Conservation (phyloP, 352 stramenopile genomes). For the Phytophthora sojae region DNA sequence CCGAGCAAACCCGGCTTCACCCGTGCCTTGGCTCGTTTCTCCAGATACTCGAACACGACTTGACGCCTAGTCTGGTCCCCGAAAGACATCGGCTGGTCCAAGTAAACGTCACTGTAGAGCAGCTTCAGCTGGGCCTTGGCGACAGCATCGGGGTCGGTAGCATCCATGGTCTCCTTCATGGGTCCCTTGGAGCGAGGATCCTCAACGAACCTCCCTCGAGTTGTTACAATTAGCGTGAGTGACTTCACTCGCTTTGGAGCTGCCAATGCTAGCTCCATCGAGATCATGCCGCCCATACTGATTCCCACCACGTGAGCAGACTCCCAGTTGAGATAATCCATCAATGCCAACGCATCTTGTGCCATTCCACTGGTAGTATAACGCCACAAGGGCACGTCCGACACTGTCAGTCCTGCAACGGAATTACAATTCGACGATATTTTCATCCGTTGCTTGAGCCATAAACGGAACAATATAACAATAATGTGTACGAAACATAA, state of each 20-base stretch:
- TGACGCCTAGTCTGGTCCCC: conserved; percentile 31
- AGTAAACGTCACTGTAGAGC: conserved; percentile 43
- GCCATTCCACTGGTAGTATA: conserved; percentile 66
- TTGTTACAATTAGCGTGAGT: conserved; percentile 58
- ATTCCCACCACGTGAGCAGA: conserved; percentile 48
- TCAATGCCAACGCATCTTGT: conserved; percentile 51
- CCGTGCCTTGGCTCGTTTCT: conserved; percentile 19
- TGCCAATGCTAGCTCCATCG: conserved; percentile 49
- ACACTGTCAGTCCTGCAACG: too few species aligned
- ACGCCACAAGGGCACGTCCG: conserved; percentile 37
- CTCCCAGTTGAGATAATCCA: conserved; percentile 58
- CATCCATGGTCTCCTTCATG: conserved; percentile 39
- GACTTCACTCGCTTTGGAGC: conserved; percentile 52
- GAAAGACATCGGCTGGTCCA: conserved; percentile 43
- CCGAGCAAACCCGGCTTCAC: conserved; percentile 21
- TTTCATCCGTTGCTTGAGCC: too few species aligned
- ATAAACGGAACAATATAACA: too few species aligned
- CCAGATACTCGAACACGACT: conserved; percentile 29
- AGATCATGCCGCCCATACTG: conserved; percentile 69
- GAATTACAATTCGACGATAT: too few species aligned
- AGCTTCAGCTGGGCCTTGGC: conserved; percentile 37
- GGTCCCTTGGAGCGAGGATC: conserved; percentile 40
- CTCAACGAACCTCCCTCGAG: conserved; percentile 44
- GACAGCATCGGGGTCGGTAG: conserved; percentile 39
- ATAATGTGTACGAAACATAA: too few species aligned